Base-by-base conservation (phyloP, 1,284 basidiomycete genomes). In the Naganishia liquefaciens region DNA sequence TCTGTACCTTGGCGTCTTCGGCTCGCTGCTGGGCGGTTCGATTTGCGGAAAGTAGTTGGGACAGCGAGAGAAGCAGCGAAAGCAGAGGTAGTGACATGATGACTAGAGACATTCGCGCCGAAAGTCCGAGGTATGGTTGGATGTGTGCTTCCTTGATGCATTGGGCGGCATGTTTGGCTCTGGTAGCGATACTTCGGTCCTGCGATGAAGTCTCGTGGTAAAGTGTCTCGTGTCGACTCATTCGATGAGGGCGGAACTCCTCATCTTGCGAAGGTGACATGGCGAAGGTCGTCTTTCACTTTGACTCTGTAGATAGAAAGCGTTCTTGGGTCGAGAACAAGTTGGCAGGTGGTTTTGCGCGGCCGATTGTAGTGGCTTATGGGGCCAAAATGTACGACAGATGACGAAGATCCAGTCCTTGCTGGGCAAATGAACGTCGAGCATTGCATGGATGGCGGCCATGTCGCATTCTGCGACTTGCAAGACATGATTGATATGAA, bases 61-160 rank as follows among this genome's bases (percentile, higher is more conserved):
- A 62, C n/a, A 69, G 51, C 10, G 57, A 55, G 30, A 69, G 42
- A 23, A 67, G 46, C 19, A 66, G 65, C 11, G 65, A 64, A 17
- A 64, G 51, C 17, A 69, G 63, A 17, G 65, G 68, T 17, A 64
- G 65, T 25, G 62, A 60, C 55, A 64, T 63, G 33, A 64, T 49
- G 40, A 55, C 60, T 5, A 67, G 53, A 0, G 65, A 66, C 21
- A 69, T 49, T 21, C 68, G 68, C 21, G 64, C 50, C 7, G 64
- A 47, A 27, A 66, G 63, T 25, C 51, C 53, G 49, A 66, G 51
- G 57, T 64, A 68, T 21, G 67, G 63, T 46, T 57, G 37, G 33
- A 66, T 60, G 30, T 39, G 25, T 6, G 57, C 30, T 7, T 60
- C n/a, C 2, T 42, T 19, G 21, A 50, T 11, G 25, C 33, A 15